Evolutionary conservation across 345 rosid species (phyloP).

Genomic region (Pelargonium nanum): DNA sequence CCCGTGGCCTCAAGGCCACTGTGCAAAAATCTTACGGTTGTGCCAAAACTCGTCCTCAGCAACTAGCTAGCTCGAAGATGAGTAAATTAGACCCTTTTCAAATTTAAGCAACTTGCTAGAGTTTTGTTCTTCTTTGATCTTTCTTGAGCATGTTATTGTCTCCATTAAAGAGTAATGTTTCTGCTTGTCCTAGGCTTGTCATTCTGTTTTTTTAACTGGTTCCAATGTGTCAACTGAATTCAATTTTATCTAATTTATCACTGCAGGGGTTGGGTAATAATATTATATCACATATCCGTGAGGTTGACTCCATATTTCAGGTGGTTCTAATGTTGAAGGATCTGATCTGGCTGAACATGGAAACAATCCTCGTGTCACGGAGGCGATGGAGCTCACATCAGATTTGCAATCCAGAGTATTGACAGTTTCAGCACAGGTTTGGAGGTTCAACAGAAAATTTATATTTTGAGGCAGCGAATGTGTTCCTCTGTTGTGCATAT

Average conservation of each 20-base stretch:
- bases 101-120: no score
- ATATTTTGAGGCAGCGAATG: no score
- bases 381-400: constrained; percentile 62
- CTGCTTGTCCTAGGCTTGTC: neutral
- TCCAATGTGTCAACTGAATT: neutral
- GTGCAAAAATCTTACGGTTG: no score
- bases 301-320: constrained; percentile 94
- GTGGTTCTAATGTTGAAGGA: constrained; percentile 78
- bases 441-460: constrained; percentile 5
- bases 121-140: no score
- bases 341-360: constrained; percentile 66
- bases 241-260: neutral
- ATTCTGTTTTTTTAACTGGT: constrained; percentile 1
- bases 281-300: constrained; percentile 78
- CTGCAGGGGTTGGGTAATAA: constrained; percentile 86
- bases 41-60: no score
- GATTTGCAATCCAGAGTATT: constrained; percentile 79
- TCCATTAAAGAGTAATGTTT: no score
- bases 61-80: no score
- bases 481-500: no score
- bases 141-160: no score
- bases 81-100: no score
- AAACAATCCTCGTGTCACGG: constrained; percentile 47
- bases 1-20: no score
- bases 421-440: constrained; percentile 86